Evolutionary conservation across 2,329 filamentous ascomycete genomes (phyloP).

Genomic region (Diplodia corticola): DNA sequence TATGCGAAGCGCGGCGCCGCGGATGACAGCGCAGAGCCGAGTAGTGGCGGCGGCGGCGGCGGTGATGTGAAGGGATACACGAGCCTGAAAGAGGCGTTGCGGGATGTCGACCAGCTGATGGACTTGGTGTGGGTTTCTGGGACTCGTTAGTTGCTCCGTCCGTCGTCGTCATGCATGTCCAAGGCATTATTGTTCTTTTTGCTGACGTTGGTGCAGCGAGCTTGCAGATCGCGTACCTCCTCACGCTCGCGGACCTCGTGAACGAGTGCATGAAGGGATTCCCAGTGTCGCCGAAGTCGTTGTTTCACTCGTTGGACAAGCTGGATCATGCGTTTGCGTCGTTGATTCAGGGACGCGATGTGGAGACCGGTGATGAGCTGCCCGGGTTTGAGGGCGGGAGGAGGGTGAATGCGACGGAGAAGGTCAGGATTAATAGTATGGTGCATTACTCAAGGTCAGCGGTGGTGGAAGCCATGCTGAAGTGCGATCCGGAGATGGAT

Average conservation of each 20-base stretch:
- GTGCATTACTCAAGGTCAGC: slow-evolving; percentile 73
- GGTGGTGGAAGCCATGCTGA: slow-evolving; percentile 68
- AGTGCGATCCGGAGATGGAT: slow-evolving; percentile 44
- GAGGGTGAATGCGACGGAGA: slow-evolving; percentile 76
- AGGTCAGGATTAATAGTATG: slow-evolving; percentile 80
- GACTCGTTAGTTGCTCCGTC: slow-evolving; percentile 63
- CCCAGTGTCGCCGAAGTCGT: slow-evolving; percentile 64
- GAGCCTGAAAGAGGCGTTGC: slow-evolving; percentile 68
- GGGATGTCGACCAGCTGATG: slow-evolving; percentile 71
- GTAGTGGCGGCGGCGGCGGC: not conserved
- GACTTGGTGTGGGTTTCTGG: slow-evolving; percentile 85
- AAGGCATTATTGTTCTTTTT: too few species aligned
- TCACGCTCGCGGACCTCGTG: slow-evolving; percentile 73
- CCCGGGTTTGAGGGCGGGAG: slow-evolving; percentile 68
- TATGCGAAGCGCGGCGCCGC: slow-evolving; percentile 51
- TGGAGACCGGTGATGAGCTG: slow-evolving; percentile 63
- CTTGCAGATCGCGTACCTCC: slow-evolving; percentile 79
- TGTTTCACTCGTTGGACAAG: slow-evolving; percentile 72
- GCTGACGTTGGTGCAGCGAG: slow-evolving; percentile 54
- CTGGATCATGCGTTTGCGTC: slow-evolving; percentile 82
- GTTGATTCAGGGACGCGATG: slow-evolving; percentile 67
- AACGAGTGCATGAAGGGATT: slow-evolving; percentile 73
- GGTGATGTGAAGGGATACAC: slow-evolving; percentile 54
- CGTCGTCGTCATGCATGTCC: too few species aligned
- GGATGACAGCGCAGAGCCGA: slow-evolving; percentile 20